phyloP scores from a whole-genome alignment of 257 asterid species.

The Penstemon davidsonii region DNA sequence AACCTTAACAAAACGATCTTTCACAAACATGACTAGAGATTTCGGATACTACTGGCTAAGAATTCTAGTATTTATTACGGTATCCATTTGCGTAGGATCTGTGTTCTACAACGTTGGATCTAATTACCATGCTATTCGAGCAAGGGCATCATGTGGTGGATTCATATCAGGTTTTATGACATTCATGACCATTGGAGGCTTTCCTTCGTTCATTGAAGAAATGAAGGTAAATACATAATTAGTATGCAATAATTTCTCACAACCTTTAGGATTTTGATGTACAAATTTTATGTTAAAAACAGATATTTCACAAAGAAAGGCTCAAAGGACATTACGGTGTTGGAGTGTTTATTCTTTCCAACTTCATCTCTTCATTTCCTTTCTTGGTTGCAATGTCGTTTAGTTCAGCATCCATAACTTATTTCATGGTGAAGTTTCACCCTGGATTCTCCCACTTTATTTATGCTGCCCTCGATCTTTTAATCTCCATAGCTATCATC shows the following conservation, averaged over 20 bases:
- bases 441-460: constrained; percentile 63
- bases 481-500: constrained; percentile 61
- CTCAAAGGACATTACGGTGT: constrained; percentile 79
- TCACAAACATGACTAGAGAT: constrained; percentile 76
- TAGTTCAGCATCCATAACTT: constrained; percentile 59
- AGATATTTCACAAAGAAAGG: constrained; percentile 82
- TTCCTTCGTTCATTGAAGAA: constrained; percentile 95
- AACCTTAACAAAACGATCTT: constrained; percentile 69
- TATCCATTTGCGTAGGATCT: constrained; percentile 71
- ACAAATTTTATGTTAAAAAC: constrained; percentile 23
- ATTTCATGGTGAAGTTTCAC: constrained; percentile 64
- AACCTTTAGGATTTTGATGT: constrained; percentile 2
- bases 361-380: constrained; percentile 79
- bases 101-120: constrained; percentile 74
- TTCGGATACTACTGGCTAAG: constrained; percentile 91
- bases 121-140: constrained; percentile 49
- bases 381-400: constrained; percentile 63
- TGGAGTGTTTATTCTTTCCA: constrained; percentile 66
- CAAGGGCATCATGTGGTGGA: constrained; percentile 88
- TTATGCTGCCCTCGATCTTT: constrained; percentile 54
- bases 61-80: constrained; percentile 50
- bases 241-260: background rate
- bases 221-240: constrained; percentile 55
- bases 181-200: constrained; percentile 94
- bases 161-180: constrained; percentile 89